Evolutionary conservation across 1,284 basidiomycete species (phyloP), one percentile per base, ranked within the genome.

Genomic region (Cryptococcus sp.): DNA sequence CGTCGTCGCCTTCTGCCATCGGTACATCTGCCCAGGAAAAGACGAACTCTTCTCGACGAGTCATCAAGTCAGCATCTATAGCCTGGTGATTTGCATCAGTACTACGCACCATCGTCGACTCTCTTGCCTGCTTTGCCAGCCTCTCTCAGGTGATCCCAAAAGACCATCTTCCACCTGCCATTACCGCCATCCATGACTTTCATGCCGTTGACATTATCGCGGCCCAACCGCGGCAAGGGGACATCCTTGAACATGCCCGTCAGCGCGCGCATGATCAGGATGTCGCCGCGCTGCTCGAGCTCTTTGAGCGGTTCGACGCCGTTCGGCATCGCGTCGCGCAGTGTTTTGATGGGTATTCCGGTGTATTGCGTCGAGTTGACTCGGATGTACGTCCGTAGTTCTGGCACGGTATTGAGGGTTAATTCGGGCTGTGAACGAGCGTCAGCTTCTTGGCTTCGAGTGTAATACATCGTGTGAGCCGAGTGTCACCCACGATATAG

Each of bases 131-230:
- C 68, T 15, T 70, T 60, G 2, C 70, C 73, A 10, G 69, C 57
- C 55, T 76, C 77, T 41, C 67, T 62, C 27, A 72, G 55, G 47
- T 71, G 68, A 65, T 79, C 78, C 75, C 73, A 79, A 55, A 73
- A 77, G 11, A 78, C 65, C 1, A 61, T 71, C 56, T 66, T 66
- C 67, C 72, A 75, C 48, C 74, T 67, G 52, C 66, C 67, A 11
- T 55, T 62, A 3, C 71, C 68, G 1, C 73, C 72, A 16, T 65
- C 70, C 50, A 66, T 69, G 23, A 75, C 54, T 25, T 62, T 59
- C 47, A 66, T 25, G 2, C 73, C 75, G 52, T 63, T 62, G 27
- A 66, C 60, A 45, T 77, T 76, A 62, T 71, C 64, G n/a, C 68
- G 60, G 5, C 77, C 77, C 8, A 78, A 61, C 39, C 60, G 59